Evolutionary conservation across 257 asterid genomes (phyloP).

Genomic region (Asclepias syriaca): DNA sequence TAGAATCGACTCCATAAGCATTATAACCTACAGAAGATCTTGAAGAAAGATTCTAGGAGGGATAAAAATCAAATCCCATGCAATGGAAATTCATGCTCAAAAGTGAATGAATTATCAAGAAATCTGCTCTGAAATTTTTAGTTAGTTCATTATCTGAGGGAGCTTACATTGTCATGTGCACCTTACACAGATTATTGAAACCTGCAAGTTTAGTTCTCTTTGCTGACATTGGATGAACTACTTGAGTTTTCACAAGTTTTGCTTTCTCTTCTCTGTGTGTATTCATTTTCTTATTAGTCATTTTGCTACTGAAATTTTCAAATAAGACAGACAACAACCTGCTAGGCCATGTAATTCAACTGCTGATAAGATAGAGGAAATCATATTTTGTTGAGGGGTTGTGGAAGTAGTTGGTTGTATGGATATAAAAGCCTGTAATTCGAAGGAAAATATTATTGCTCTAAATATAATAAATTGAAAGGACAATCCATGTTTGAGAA

Average conservation of each 20-base stretch:
- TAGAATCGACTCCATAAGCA: not conserved
- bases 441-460: not conserved
- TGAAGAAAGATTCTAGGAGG: conserved; percentile 3
- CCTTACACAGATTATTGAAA: not conserved
- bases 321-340: not conserved
- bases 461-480: not conserved
- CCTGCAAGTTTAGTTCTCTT: not conserved
- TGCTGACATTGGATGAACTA: not conserved
- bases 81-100: not conserved
- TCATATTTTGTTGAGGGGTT: not conserved
- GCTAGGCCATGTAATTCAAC: not conserved
- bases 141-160: not conserved
- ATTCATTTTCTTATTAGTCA: not conserved
- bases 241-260: not conserved
- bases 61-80: not conserved
- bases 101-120: not conserved
- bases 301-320: not conserved
- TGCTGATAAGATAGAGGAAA: not conserved
- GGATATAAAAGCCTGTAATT: not conserved
- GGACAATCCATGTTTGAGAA: not conserved
- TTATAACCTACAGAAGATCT: not conserved
- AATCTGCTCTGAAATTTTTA: not conserved
- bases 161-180: not conserved
- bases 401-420: not conserved
- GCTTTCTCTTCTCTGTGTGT: not conserved